These are phyloP conservation scores for Phytopythium mirpurense DNA, from an alignment of 352 stramenopile genomes.

Conservation along the genomic window DNA sequence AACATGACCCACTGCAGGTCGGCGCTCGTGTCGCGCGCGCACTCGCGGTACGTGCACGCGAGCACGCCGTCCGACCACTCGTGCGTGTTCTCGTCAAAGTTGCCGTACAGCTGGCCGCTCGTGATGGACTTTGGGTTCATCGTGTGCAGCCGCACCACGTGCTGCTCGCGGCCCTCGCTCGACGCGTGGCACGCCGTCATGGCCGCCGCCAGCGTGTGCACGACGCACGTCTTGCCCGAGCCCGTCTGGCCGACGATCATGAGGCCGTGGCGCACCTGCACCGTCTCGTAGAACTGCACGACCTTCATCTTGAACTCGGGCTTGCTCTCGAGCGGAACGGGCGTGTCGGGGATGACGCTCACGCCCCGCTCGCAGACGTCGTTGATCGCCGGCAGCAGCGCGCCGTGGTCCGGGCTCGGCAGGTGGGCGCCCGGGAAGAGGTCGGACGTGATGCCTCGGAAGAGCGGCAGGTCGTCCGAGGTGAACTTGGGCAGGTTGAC, in stretches of 20 bases:
- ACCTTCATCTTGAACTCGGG: slow-evolving; percentile 86
- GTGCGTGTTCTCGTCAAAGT: slow-evolving; percentile 93
- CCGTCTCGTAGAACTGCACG: slow-evolving; percentile 95
- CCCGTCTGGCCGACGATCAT: slow-evolving; percentile 95
- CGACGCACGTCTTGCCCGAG: slow-evolving; percentile 92
- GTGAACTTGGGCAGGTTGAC: slow-evolving; percentile 95
- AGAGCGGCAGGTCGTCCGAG: slow-evolving; percentile 90
- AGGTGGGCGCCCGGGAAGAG: slow-evolving; percentile 89
- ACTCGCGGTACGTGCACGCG: slow-evolving; percentile 92
- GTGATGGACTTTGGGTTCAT: slow-evolving; percentile 96
- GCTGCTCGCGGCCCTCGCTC: slow-evolving; percentile 32
- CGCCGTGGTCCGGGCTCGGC: slow-evolving; percentile 80
- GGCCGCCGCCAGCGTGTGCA: slow-evolving; percentile 72
- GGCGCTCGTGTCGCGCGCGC: slow-evolving; percentile 71
- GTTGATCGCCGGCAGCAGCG: slow-evolving; percentile 79
- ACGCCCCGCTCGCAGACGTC: slow-evolving; percentile 68
- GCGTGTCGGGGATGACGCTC: slow-evolving; percentile 47
- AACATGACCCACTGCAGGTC: slow-evolving; percentile 94
- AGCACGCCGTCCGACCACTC: slow-evolving; percentile 95
- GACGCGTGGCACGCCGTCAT: slow-evolving; percentile 71
- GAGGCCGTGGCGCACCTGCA: slow-evolving; percentile 92
- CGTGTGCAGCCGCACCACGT: slow-evolving; percentile 72
- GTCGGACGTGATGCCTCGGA: slow-evolving; percentile 92
- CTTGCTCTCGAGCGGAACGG: slow-evolving; percentile 68
- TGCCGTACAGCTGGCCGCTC: slow-evolving; percentile 92